These are phyloP conservation scores for Pisolithus thermaeus DNA, from an alignment of 1,284 basidiomycete genomes.

Conservation along the genomic window DNA sequence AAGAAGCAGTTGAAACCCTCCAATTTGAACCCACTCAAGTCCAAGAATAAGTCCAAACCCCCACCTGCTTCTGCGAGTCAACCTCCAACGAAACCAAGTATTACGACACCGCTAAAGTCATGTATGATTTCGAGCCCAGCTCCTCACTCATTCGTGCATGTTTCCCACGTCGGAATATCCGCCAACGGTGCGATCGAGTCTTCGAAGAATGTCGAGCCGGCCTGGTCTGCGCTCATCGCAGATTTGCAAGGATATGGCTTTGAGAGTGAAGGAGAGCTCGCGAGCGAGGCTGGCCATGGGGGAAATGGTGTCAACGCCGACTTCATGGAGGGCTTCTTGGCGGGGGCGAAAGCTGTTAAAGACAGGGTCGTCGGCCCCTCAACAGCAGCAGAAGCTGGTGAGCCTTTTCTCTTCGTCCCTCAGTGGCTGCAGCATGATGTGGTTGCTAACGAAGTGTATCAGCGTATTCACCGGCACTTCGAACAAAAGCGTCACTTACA, in stretches of 20 bases:
- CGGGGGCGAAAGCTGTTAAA: constrained; percentile 17
- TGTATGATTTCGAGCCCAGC: constrained; percentile 72
- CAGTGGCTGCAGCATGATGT: no score
- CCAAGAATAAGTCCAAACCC: constrained; percentile 69
- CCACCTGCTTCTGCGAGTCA: constrained; percentile 77
- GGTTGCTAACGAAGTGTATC: not conserved
- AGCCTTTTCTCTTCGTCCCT: not conserved
- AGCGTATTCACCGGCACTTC: not conserved
- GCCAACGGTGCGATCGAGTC: constrained; percentile 63
- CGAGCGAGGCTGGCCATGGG: constrained; percentile 32
- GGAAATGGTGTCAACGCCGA: constrained; percentile 40
- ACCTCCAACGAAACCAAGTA: constrained; percentile 31
- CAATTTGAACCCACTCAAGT: constrained; percentile 37
- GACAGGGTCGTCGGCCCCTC: not conserved
- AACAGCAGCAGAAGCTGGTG: not conserved
- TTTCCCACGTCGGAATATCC: constrained; percentile 82
- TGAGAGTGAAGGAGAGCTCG: constrained; percentile 37
- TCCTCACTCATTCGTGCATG: constrained; percentile 76
- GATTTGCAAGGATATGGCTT: constrained; percentile 61
- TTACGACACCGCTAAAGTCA: constrained; percentile 37
- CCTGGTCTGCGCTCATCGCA: constrained; percentile 65
- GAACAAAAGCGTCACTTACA: not conserved
- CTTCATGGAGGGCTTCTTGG: constrained; percentile 65
- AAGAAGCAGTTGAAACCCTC: constrained; percentile 21
- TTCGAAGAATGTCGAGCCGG: constrained; percentile 69